These are phyloP conservation scores for Pseudogymnoascus sp. DNA, from an alignment of 2,329 filamentous ascomycete genomes.

Conservation along the genomic window DNA sequence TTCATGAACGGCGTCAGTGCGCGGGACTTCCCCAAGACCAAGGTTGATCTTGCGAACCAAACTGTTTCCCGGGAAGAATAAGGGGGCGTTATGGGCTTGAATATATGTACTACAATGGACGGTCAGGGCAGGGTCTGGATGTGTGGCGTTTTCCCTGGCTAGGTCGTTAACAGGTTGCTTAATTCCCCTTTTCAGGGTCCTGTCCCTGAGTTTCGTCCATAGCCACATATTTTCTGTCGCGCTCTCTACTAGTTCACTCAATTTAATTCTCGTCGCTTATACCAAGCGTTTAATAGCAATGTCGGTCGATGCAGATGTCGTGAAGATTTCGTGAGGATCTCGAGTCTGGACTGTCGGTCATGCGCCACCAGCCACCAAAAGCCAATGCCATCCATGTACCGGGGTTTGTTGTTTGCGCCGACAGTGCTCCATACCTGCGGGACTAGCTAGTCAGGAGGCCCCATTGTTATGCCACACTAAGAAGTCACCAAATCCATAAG, in stretches of 20 bases:
- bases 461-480: neutral
- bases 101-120: neutral
- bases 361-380: neutral
- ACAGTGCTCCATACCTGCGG: neutral
- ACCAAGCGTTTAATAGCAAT: too few relatives aligned
- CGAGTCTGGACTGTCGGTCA: too few relatives aligned
- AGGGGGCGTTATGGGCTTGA: neutral
- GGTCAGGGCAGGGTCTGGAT: neutral
- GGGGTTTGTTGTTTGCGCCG: neutral
- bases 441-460: slow-evolving; percentile 2
- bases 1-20: slow-evolving; percentile 35
- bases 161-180: neutral
- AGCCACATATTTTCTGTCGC: neutral
- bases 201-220: neutral
- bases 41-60: slow-evolving; percentile 24
- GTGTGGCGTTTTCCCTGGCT: neutral
- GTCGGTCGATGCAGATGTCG: too few relatives aligned
- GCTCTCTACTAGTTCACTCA: neutral
- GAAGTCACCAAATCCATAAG: neutral
- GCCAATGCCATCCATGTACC: neutral
- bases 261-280: too few relatives aligned
- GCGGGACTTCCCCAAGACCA: slow-evolving; percentile 32
- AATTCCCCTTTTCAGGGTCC: neutral
- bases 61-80: slow-evolving; percentile 2
- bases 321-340: too few relatives aligned